These are phyloP conservation scores for Metschnikowia koreensis DNA, from an alignment of 805 yeast genomes.

Conservation along the genomic window DNA sequence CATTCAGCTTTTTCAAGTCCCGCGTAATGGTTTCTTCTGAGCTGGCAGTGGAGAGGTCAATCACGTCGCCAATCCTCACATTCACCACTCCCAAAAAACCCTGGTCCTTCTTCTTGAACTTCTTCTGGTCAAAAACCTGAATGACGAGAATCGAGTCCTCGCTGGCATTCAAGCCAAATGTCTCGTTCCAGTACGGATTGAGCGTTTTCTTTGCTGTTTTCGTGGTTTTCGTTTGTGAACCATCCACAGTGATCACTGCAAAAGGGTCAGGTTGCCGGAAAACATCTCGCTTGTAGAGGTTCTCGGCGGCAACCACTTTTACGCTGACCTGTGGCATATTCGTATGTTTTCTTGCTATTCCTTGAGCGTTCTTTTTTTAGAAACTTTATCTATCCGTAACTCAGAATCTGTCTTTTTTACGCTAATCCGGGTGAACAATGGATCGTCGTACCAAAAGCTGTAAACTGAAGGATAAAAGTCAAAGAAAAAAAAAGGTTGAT, in stretches of 20 bases:
- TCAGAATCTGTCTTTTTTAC: not conserved
- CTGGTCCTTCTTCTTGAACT: constrained; percentile 96
- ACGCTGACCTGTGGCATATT: constrained; percentile 47
- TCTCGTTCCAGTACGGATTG: constrained; percentile 97
- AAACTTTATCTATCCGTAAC: not conserved
- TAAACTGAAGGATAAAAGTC: too few relatives aligned
- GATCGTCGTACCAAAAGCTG: too few relatives aligned
- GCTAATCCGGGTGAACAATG: not conserved
- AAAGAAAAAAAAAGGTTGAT: not conserved
- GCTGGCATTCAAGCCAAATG: constrained; percentile 71
- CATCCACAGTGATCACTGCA: constrained; percentile 96
- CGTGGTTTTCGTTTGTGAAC: constrained; percentile 93
- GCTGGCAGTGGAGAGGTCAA: constrained; percentile 55
- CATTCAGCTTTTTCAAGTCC: constrained; percentile 88
- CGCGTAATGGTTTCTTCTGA: constrained; percentile 87
- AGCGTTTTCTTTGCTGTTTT: constrained; percentile 89
- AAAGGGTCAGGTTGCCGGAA: constrained; percentile 97
- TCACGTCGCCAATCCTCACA: constrained; percentile 82
- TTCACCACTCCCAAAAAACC: constrained; percentile 97
- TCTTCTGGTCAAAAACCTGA: constrained; percentile 95
- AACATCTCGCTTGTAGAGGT: constrained; percentile 91
- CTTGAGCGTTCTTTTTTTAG: too few relatives aligned
- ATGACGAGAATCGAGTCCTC: constrained; percentile 85
- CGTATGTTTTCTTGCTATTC: not conserved
- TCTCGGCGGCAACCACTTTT: constrained; percentile 91